Percentiles rank a stretch among this genome's conserved stretches.
Conservation (phyloP, 768 basidiomycete genomes). For the Xanthoconium purpureum region DNA sequence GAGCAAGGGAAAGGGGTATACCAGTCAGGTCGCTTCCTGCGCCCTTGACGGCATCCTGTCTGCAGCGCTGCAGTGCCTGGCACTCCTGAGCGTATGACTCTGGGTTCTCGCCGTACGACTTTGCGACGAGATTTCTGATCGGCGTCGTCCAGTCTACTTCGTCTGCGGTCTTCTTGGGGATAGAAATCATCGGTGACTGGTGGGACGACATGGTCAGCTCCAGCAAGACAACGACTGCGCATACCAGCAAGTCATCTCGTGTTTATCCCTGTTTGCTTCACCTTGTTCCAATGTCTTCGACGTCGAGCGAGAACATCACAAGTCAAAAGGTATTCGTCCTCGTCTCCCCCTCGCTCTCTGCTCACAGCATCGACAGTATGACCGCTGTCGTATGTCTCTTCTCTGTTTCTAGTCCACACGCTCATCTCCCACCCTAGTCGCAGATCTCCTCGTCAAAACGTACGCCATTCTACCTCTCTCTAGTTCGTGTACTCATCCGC, state of each 20-base stretch:
- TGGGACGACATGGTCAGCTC: constrained; percentile 57
- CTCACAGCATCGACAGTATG: constrained; percentile 50
- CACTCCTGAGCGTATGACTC: constrained; percentile 86
- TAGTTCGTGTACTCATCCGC: constrained; percentile 6
- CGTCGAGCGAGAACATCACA: constrained; percentile 87
- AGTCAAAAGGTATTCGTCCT: constrained; percentile 69
- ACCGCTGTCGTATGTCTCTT: constrained; percentile 76
- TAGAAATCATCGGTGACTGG: constrained; percentile 86
- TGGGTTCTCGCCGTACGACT: constrained; percentile 91
- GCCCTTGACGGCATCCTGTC: constrained; percentile 94
- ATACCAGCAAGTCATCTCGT: neutral
- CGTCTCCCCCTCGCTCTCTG: neutral
- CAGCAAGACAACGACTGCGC: neutral
- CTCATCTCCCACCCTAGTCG: constrained; percentile 41
- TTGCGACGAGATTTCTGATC: constrained; percentile 79
- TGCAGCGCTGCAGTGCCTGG: constrained; percentile 78
- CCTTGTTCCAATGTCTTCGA: constrained; percentile 45
- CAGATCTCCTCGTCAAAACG: constrained; percentile 86
- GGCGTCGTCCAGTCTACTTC: constrained; percentile 96
- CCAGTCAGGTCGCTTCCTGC: constrained; percentile 96
- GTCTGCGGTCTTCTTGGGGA: constrained; percentile 91
- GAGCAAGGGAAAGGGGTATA: constrained; percentile 32
- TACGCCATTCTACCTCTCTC: constrained; percentile 35
- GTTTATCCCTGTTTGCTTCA: constrained; percentile 26
- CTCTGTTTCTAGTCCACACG: neutral